These are phyloP conservation scores for Cicer chorassanicum DNA, from an alignment of 306 rosid species.

Conservation along the genomic window DNA sequence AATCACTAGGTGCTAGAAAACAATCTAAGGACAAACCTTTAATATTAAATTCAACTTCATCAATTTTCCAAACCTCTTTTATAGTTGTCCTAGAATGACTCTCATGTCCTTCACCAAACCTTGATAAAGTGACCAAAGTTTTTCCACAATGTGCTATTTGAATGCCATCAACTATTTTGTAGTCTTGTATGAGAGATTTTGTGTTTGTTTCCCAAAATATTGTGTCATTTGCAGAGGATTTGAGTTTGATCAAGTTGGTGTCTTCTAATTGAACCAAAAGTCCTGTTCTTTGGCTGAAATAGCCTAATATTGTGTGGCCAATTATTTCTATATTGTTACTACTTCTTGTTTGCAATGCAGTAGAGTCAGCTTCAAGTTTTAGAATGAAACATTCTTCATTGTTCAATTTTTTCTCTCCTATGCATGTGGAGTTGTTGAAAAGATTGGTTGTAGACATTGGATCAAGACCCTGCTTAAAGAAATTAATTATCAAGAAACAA, in stretches of 20 bases:
- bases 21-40: slow-evolving; percentile 83
- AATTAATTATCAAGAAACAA: slow-evolving; percentile 17
- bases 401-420: slow-evolving; percentile 77
- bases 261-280: slow-evolving; percentile 77
- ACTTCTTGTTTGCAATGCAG: slow-evolving; percentile 69
- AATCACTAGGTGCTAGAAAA: slow-evolving; percentile 82
- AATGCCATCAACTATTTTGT: slow-evolving; percentile 71
- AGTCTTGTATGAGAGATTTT: slow-evolving; percentile 70
- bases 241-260: slow-evolving; percentile 72
- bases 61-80: slow-evolving; percentile 84
- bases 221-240: slow-evolving; percentile 47
- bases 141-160: slow-evolving; percentile 79
- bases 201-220: slow-evolving; percentile 88
- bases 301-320: slow-evolving; percentile 81
- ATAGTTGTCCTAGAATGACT: slow-evolving; percentile 70
- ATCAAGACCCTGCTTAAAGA: slow-evolving; percentile 75
- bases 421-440: slow-evolving; percentile 72
- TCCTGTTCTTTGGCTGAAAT: slow-evolving; percentile 90
- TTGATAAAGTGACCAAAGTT: slow-evolving; percentile 64
- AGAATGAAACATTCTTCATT: slow-evolving; percentile 79
- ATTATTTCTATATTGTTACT: slow-evolving; percentile 70
- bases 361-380: slow-evolving; percentile 71
- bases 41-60: slow-evolving; percentile 90
- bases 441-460: slow-evolving; percentile 80
- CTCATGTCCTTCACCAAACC: slow-evolving; percentile 70